Evolutionary conservation across 2,329 filamentous ascomycete genomes (phyloP).

Genomic region (Beauveria pseudobassiana): DNA sequence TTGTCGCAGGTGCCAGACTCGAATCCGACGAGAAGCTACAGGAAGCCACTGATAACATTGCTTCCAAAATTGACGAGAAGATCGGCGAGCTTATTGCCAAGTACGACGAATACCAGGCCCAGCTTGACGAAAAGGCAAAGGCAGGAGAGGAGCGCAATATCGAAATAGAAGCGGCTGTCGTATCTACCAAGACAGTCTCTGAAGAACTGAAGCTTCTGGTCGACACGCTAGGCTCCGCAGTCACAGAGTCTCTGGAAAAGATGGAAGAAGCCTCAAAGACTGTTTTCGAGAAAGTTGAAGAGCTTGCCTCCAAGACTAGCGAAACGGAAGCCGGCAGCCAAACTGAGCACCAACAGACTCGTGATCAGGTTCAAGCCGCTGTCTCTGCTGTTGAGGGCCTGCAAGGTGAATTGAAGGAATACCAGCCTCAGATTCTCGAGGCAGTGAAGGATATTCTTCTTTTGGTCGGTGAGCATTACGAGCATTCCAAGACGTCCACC

Average conservation of each 20-base stretch:
- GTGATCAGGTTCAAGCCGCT: slow-evolving; percentile 71
- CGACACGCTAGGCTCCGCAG: slow-evolving; percentile 72
- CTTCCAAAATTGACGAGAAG: slow-evolving; percentile 53
- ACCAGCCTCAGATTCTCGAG: slow-evolving; percentile 81
- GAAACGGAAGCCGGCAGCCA: slow-evolving; percentile 67
- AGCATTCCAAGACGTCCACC: slow-evolving; percentile 67
- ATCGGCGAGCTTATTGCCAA: slow-evolving; percentile 74
- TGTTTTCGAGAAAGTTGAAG: slow-evolving; percentile 75
- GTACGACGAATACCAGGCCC: slow-evolving; percentile 76
- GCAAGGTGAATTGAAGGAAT: slow-evolving; percentile 71
- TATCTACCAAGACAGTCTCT: slow-evolving; percentile 68
- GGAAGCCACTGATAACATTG: slow-evolving; percentile 45
- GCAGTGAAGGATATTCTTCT: slow-evolving; percentile 78
- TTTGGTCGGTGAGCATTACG: slow-evolving; percentile 78
- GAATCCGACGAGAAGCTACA: slow-evolving; percentile 74
- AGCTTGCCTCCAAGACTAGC: slow-evolving; percentile 67
- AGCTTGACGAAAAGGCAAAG: slow-evolving; percentile 66
- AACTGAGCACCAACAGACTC: slow-evolving; percentile 73
- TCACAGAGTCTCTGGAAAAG: slow-evolving; percentile 78
- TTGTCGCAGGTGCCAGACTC: slow-evolving; percentile 73
- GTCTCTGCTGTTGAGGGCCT: slow-evolving; percentile 66
- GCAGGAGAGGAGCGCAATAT: slow-evolving; percentile 66
- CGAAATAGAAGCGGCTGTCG: slow-evolving; percentile 65
- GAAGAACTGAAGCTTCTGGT: slow-evolving; percentile 84
- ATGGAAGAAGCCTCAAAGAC: slow-evolving; percentile 82